phyloP scores from a whole-genome alignment of 768 basidiomycete species.

The Auricularia sp. region DNA sequence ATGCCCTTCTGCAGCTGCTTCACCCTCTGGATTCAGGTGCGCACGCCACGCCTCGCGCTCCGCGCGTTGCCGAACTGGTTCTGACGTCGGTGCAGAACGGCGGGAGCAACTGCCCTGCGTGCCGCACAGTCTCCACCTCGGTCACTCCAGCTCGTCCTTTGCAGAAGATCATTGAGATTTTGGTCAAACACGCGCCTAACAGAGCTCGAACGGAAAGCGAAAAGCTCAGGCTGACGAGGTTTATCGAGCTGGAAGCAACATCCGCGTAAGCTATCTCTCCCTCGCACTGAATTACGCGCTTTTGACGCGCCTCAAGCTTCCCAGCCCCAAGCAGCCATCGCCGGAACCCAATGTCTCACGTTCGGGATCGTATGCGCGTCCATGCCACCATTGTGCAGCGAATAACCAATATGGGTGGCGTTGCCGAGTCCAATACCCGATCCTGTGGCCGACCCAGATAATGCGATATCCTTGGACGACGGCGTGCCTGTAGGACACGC shows the following conservation, averaged over 20 bases:
- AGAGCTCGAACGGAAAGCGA: constrained; percentile 60
- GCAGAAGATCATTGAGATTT: constrained; percentile 59
- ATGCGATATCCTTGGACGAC: constrained; percentile 69
- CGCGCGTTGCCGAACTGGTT: neutral
- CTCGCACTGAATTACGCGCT: neutral
- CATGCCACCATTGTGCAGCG: constrained; percentile 67
- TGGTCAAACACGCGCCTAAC: constrained; percentile 62
- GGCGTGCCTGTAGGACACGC: constrained; percentile 72
- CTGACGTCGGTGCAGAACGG: constrained; percentile 46
- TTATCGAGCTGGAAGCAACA: constrained; percentile 48
- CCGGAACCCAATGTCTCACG: constrained; percentile 65
- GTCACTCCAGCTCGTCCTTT: constrained; percentile 66
- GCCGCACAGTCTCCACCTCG: constrained; percentile 55
- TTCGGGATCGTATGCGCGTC: constrained; percentile 53
- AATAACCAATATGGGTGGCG: constrained; percentile 70
- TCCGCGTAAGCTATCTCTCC: constrained; percentile 39
- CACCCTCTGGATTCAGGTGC: constrained; percentile 73
- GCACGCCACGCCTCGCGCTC: constrained; percentile 21
- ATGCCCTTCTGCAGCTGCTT: constrained; percentile 45
- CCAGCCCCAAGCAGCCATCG: constrained; percentile 62
- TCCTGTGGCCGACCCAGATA: constrained; percentile 53
- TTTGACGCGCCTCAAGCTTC: constrained; percentile 38
- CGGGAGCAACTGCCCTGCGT: constrained; percentile 75
- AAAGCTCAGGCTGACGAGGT: constrained; percentile 75
- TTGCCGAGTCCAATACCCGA: constrained; percentile 71